phyloP scores from a whole-genome alignment of 2,329 filamentous ascomycete genomes.

The Colletotrichum tamarilloi region DNA sequence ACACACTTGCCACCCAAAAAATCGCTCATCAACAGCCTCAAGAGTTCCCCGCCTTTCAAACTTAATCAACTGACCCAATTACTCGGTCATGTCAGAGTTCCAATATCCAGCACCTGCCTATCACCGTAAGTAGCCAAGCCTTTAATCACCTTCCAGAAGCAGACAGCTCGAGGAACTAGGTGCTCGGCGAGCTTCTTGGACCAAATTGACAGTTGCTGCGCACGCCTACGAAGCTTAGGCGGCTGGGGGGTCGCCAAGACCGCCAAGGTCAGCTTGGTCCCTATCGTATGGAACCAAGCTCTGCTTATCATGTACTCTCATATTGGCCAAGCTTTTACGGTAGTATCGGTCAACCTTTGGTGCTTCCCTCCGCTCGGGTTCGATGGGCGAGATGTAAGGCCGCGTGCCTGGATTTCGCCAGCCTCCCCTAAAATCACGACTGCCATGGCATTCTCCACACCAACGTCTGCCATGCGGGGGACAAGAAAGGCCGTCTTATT shows the following conservation, averaged over 20 bases:
- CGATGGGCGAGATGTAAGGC: not conserved
- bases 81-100: not conserved
- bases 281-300: conserved; percentile 14
- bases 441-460: conserved; percentile 17
- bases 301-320: conserved; percentile 10
- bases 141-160: not conserved
- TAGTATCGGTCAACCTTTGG: not conserved
- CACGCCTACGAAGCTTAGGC: not conserved
- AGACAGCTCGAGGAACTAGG: not conserved
- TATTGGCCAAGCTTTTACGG: conserved; percentile 6
- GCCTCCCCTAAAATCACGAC: conserved; percentile 6
- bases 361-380: conserved; percentile 14
- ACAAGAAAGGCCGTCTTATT: not conserved
- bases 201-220: not conserved
- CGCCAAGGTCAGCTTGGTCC: conserved; percentile 13
- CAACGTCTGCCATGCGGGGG: conserved; percentile 4
- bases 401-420: conserved; percentile 11
- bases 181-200: not conserved
- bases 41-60: not conserved
- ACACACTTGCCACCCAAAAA: not conserved
- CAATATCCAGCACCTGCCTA: conserved; percentile 4
- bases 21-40: not conserved
- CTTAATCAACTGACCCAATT: not conserved
- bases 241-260: conserved; percentile 1
- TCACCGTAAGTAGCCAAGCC: conserved; percentile 2